Evolutionary conservation across 345 rosid species (phyloP), one percentile per base, ranked within the genome.

Genomic region (Nasturtium officinale): DNA sequence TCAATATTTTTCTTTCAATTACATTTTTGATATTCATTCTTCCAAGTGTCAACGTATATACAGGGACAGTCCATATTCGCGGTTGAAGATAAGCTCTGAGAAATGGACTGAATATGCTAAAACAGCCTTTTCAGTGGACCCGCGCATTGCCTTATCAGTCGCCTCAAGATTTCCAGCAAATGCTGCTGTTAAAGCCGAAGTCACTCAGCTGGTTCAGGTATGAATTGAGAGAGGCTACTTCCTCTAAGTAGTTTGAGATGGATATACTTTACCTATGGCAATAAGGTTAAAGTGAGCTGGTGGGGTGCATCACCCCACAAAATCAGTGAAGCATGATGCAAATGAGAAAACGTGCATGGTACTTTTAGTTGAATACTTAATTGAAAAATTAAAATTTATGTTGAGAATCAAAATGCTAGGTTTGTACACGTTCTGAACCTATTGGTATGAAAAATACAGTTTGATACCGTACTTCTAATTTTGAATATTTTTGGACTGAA

Each of bases 171-270:
- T 95, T 79, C 92, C 94, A 30, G 75, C 96, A 67, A 92, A 90
- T 75, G 73, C 80, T 69, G 74, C 77, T 78, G 74, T 96, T 67
- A 92, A 84, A 79, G 82, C 87, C 68, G 98, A 96, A 87, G 85
- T 96, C 72, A 85, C 92, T 65, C 89, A 89, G 80, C 82, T 96
- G 67, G 90, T 96, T 69, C 98, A 96, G 97, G 99, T 90, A 78
- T 71, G 62, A 16, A 3, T 50, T 38, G 59, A 40, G 50, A 64
- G 76, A 52, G 9, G 32, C 23, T 21, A 1, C 47, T 54, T 76
- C 50, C 20, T 61, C 26, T 43, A 43, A 43, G 3, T 63, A 12
- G 40, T 70, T 37, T 61, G 48, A 61, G 70, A 61, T 47, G 47
- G 59, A 25, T 23, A 23, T 23, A 23, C 25, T 23, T 23, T 23